phyloP scores from a whole-genome alignment of 352 stramenopile genomes.

The Pythium pyrilobum region DNA sequence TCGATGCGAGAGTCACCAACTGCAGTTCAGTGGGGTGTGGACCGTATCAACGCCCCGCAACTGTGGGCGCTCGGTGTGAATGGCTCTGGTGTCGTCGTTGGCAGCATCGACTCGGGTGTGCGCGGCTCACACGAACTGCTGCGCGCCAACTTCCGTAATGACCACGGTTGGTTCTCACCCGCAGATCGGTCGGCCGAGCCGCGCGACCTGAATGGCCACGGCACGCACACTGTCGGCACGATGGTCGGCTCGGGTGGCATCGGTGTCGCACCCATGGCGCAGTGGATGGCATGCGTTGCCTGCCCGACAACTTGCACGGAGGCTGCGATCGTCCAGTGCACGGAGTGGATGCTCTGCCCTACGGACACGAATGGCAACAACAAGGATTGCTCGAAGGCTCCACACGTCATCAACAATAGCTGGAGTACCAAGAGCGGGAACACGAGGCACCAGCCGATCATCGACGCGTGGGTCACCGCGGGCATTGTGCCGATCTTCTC shows the following conservation, averaged over 20 bases:
- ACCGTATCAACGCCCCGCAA: constrained; percentile 23
- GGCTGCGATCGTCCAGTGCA: constrained; percentile 14
- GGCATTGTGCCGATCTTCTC: constrained; percentile 25
- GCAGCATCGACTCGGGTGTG: constrained; percentile 64
- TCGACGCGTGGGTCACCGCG: constrained; percentile 16
- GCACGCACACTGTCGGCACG: constrained; percentile 58
- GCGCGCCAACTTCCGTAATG: constrained; percentile 23
- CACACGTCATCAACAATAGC: constrained; percentile 14
- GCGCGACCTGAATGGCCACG: constrained; percentile 52
- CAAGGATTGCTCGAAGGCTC: constrained; percentile 1
- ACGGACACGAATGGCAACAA: not conserved
- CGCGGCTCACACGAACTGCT: constrained; percentile 51
- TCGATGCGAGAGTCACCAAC: not conserved
- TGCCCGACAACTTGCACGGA: constrained; percentile 19
- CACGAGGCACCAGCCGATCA: constrained; percentile 1
- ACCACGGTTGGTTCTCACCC: constrained; percentile 19
- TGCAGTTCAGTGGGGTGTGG: constrained; percentile 13
- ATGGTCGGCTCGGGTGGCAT: constrained; percentile 24
- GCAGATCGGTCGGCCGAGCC: constrained; percentile 6
- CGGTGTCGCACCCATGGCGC: constrained; percentile 11
- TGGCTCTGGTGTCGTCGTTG: constrained; percentile 38
- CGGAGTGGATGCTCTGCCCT: constrained; percentile 22
- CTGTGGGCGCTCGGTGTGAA: constrained; percentile 34
- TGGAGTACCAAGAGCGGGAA: constrained; percentile 10
- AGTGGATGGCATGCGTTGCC: constrained; percentile 24